These are phyloP conservation scores for Psilocybe cyanescens DNA, from an alignment of 768 basidiomycete species.

Conservation along the genomic window DNA sequence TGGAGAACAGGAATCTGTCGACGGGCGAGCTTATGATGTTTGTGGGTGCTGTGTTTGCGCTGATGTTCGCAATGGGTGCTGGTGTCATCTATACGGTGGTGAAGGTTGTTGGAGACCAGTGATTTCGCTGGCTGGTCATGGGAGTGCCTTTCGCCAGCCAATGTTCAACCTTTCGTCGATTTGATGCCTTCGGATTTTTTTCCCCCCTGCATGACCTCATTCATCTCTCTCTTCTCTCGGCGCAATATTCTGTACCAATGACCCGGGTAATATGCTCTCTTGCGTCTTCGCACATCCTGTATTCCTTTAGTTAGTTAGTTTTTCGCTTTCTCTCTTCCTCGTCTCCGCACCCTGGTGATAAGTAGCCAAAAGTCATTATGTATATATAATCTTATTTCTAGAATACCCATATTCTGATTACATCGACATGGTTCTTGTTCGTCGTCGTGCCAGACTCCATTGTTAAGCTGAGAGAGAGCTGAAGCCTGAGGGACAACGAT, in stretches of 20 bases:
- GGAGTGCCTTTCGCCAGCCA: no score
- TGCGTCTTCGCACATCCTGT: no score
- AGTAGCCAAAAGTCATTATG: conserved; percentile 4
- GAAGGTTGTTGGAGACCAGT: conserved; percentile 15
- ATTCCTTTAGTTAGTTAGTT: neutral
- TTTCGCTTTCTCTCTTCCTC: neutral
- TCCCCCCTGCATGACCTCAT: neutral
- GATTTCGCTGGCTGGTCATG: neutral
- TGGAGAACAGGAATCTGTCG: conserved; percentile 13
- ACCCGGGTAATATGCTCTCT: no score
- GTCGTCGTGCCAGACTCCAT: no score
- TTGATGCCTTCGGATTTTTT: no score
- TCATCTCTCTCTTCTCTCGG: neutral
- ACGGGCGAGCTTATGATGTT: conserved; percentile 33
- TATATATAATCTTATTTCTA: conserved; percentile 14
- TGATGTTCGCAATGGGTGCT: conserved; percentile 26
- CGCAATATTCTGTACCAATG: neutral
- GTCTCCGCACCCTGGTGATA: neutral
- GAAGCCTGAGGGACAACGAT: no score
- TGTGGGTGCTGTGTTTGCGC: conserved; percentile 28
- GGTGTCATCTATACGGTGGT: conserved; percentile 27
- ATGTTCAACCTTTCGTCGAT: no score
- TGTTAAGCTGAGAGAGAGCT: no score
- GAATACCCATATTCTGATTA: neutral
- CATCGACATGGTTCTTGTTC: no score